These are phyloP conservation scores for Arthrobotrys musiformis DNA, from an alignment of 2,329 filamentous ascomycete genomes.

Conservation along the genomic window DNA sequence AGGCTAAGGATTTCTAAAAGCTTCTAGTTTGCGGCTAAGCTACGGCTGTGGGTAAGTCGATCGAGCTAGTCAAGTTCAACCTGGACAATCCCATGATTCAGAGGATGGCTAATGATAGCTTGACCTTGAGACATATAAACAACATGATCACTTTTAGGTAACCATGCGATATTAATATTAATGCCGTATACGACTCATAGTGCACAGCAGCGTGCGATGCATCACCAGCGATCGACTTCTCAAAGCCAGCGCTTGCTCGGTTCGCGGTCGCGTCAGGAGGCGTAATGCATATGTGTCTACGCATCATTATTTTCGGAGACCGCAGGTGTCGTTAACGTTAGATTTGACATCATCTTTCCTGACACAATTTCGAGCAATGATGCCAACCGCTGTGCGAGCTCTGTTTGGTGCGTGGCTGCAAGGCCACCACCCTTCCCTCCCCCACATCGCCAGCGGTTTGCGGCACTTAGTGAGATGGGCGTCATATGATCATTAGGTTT, in stretches of 20 bases:
- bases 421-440: background rate
- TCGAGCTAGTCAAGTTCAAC: background rate
- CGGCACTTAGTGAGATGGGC: background rate
- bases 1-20: background rate
- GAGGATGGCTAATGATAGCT: slow-evolving; percentile 5
- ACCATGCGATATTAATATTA: background rate
- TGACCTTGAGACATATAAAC: slow-evolving; percentile 16
- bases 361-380: slow-evolving; percentile 15
- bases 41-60: slow-evolving; percentile 5
- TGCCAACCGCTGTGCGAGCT: background rate
- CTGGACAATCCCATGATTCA: slow-evolving; percentile 2
- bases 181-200: background rate
- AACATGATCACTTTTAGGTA: slow-evolving; percentile 15
- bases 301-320: background rate
- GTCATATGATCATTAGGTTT: slow-evolving; percentile 22
- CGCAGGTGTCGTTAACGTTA: background rate
- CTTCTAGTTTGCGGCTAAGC: slow-evolving; percentile 18
- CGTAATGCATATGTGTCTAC: background rate
- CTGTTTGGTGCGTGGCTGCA: background rate
- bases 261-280: slow-evolving; percentile 3
- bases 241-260: background rate
- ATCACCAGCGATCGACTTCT: background rate
- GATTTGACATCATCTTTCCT: slow-evolving; percentile 14
- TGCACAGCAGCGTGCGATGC: background rate
- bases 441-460: background rate